Base-by-base conservation (phyloP, 2,329 filamentous ascomycete genomes). In the Diplodia sapinea region DNA sequence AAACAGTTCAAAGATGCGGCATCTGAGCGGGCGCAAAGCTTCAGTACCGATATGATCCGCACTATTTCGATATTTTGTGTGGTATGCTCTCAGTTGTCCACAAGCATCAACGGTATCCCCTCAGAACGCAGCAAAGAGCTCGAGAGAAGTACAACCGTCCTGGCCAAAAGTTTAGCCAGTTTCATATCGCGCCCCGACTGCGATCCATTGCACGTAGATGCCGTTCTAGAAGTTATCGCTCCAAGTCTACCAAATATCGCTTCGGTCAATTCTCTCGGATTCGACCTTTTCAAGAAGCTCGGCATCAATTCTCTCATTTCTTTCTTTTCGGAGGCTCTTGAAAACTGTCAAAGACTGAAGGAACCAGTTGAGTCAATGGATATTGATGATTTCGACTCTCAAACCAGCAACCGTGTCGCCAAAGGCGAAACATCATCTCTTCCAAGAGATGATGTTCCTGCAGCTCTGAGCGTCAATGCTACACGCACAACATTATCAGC, bases 341-440 rank as follows among this genome's bases (percentile, higher is more conserved):
- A 68, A 15, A 68, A 72, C 36, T 73, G 77, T n/a, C 43, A 26
- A 8, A 73, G 70, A 68, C 72, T 73, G 4, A 67, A 73, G 13
- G 78, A 75, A 9, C 38, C 43, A 31, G 73, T 76, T 76, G 87
- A 89, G 70, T 74, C 83, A 6, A 90, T 91, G 88, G 89, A 92
- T 66, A 73, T 93, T 5, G 90, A 93, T 72, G 83, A 86, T 13
- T 88, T 90, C 66, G 85, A 87, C 50, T 88, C 87, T 0, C 87
- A 90, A 70, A 81, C 81, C 64, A 88, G 84, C 69, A 82, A 82
- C 29, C 79, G 80, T 17, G 69, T 74, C 1, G 75, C 80, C 36
- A 80, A 78, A 38, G 38, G 63, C 3, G 55, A 71, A 51, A 71
- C 77, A 49, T 68, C 70, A 1, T 72, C 77, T 23, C 74, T 84